Evolutionary conservation across 75 land plant species (phyloP), one percentile per base, ranked within the genome.

Genomic region (Azolla pinnata): DNA sequence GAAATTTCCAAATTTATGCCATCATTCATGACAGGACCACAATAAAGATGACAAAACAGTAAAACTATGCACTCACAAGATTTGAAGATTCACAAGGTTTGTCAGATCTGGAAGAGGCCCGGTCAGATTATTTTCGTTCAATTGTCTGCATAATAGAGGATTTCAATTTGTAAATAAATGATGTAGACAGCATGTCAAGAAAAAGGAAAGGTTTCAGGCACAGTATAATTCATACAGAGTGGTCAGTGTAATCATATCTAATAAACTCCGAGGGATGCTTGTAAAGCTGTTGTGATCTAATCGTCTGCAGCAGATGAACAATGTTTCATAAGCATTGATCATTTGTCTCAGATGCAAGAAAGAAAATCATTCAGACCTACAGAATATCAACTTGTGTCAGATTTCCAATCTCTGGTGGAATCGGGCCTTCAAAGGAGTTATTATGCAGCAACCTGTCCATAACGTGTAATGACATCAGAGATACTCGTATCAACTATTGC

Each of bases 391-490:
- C 32, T 35, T 67, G 73, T 31, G 59, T 74, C 33, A 88, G 23
- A 62, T 81, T 84, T 17, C 88, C 93, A 59, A 88, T 81, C 34
- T 74, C 56, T 16, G 71, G 67, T 50, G 93, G 88, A 18, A 88
- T 44, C 7, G n/a, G 29, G 28, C 88, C 83, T 0, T 63, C 47
- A 25, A 88, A 79, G 55, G 79, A 74, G 76, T 88, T 88, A 63
- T 81, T 81, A 44, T 88, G 56, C 45, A 88, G 78, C 0, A 63
- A 33, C 18, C 67, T 65, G 57, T 9, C 14, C 33, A 25, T 4
- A 17, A 62, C 3, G 19, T n/a, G 30, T 7, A 49, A 3, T 4
- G 54, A 32, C 27, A 5, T 2, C 16, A 63, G 25, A 54, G 67
- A 24, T 27, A 8, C 33, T 29, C 20, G 16, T 30, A 1, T 23